Evolutionary conservation across 2,329 filamentous ascomycete species (phyloP), one percentile per base, ranked within the genome.

Genomic region (Zarea fungicola): DNA sequence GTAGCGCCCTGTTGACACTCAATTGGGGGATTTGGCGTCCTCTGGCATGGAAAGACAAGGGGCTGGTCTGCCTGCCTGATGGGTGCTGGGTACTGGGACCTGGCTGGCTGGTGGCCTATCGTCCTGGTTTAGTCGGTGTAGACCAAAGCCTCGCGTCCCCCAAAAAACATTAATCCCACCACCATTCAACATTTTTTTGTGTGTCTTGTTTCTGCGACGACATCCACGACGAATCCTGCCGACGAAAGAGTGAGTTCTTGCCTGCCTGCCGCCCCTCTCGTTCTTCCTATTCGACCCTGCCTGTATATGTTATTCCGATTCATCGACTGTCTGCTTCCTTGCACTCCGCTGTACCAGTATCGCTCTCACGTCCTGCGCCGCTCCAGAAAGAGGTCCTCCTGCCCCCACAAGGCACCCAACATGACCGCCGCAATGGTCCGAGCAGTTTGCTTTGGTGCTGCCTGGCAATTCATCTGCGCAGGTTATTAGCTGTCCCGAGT

Each of bases 141-240:
- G 34, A 48, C 44, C 44, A 48, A 48, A 48, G 43, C 34, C 43
- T 29, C 42, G 22, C 3, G 14, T 5, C 35, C 44, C 36, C 28
- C 35, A 6, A n/a, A 39, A 47, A 46, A 39, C 36, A 48, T 41
- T 41, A 41, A 48, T 41, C 36, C 36, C 44, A 48, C 44, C 44
- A 41, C 36, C 36, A 48, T 48, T 36, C 44, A 48, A 48, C 44
- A 48, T 48, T 41, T 35, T 48, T 48, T 41, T 29, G n/a, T n/a
- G n/a, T n/a, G n/a, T 37, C 34, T 48, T 41, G 26, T 29, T 41
- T 41, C 36, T 48, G 43, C 10, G 43, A 22, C 41, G 42, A 37
- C 32, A 10, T 37, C 21, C 35, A 41, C 44, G 44, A 48, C 44
- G 28, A 41, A 41, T 22, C 13, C 13, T n/a, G n/a, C 41, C 29